phyloP scores from a whole-genome alignment of 2,329 filamentous ascomycete genomes.

The Zalaria obscura region DNA sequence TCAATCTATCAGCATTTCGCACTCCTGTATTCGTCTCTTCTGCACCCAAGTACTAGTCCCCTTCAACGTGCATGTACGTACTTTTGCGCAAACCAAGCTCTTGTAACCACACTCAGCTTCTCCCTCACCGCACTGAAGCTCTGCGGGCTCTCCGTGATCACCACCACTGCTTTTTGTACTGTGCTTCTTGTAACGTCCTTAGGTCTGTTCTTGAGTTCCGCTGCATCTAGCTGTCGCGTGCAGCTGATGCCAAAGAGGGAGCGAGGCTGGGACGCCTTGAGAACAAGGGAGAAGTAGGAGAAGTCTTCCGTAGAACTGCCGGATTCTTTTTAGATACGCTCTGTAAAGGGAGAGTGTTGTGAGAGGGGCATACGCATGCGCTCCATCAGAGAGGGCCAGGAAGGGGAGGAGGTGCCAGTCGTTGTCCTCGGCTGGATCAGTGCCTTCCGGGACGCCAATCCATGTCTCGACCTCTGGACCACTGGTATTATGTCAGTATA shows the following conservation, averaged over 20 bases:
- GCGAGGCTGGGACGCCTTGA: constrained; percentile 45
- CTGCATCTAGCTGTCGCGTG: constrained; percentile 77
- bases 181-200: constrained; percentile 91
- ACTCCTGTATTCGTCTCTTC: neutral
- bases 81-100: constrained; percentile 90
- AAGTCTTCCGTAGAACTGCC: constrained; percentile 80
- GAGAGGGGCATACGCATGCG: constrained; percentile 57
- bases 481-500: constrained; percentile 22
- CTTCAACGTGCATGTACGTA: constrained; percentile 18
- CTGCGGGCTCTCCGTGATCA: constrained; percentile 82
- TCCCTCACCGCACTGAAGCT: constrained; percentile 84
- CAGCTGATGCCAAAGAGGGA: constrained; percentile 95
- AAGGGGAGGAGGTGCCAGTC: constrained; percentile 89
- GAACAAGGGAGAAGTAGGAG: constrained; percentile 80
- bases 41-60: too few relatives aligned
- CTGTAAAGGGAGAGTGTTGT: constrained; percentile 1
- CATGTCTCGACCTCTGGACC: constrained; percentile 90
- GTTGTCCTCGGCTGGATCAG: constrained; percentile 67
- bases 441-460: constrained; percentile 63
- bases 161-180: constrained; percentile 94
- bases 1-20: neutral
- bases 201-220: constrained; percentile 60
- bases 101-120: constrained; percentile 77
- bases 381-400: constrained; percentile 92
- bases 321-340: neutral